Conservation (phyloP, 768 basidiomycete species). For the Russula olivacea region DNA sequence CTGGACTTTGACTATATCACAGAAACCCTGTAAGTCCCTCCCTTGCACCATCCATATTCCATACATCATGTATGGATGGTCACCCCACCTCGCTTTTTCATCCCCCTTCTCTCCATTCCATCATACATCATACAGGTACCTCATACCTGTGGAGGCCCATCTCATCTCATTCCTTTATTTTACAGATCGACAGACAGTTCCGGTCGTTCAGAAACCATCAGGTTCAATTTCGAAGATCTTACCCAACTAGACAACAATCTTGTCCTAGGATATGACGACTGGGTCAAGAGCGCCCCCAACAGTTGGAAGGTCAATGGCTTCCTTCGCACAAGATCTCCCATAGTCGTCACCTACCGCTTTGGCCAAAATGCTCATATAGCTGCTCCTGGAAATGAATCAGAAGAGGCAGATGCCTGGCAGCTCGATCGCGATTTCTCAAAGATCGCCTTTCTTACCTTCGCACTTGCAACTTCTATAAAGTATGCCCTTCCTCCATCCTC, state of each 20-base stretch:
- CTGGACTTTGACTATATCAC: no score
- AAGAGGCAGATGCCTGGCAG: neutral
- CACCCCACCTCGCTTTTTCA: neutral
- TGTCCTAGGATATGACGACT: no score
- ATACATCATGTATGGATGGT: no score
- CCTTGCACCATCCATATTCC: no score
- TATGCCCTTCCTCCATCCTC: no score
- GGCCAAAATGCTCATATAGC: neutral
- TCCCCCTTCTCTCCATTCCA: neutral
- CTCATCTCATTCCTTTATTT: no score
- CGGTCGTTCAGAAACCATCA: no score
- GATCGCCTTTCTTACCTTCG: neutral
- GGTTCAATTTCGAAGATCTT: neutral
- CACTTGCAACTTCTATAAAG: neutral
- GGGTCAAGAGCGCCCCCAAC: neutral
- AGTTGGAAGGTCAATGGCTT: neutral
- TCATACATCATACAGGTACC: no score
- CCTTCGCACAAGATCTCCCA: neutral
- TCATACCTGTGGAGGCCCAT: no score
- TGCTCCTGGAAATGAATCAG: neutral
- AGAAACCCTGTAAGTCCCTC: neutral
- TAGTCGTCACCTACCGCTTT: neutral
- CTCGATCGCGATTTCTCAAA: neutral
- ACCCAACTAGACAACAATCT: neutral
- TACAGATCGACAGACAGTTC: no score